Evolutionary conservation across 1,139 yeast species (phyloP).

Genomic region (Geotrichum europaeum): DNA sequence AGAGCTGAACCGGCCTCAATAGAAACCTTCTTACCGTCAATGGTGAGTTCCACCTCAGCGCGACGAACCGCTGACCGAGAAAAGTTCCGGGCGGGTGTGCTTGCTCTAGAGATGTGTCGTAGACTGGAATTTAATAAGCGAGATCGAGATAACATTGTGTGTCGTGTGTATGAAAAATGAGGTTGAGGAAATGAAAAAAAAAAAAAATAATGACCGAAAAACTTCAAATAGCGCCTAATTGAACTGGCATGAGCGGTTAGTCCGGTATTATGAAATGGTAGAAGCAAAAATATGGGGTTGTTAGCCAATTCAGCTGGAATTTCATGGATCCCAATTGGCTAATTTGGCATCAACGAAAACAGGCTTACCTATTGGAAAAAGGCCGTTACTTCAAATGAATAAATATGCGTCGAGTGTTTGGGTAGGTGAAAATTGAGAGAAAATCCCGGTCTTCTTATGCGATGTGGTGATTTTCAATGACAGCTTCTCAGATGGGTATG

Average conservation of each 20-base stretch:
- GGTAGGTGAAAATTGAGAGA: background rate
- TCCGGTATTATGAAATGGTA: background rate
- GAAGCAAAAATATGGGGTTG: background rate
- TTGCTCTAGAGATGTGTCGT: constrained; percentile 17
- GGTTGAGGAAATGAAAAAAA: background rate
- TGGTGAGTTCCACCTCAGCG: constrained; percentile 66
- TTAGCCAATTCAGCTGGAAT: background rate
- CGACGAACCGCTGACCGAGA: constrained; percentile 26
- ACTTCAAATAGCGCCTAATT: background rate
- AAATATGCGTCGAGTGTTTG: background rate
- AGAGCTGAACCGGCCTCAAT: constrained; percentile 85
- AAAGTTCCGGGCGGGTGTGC: constrained; percentile 26
- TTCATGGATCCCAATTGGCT: background rate
- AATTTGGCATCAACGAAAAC: background rate
- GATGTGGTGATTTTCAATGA: background rate
- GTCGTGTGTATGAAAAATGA: constrained; percentile 1
- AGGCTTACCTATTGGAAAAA: background rate
- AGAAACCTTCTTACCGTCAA: constrained; percentile 71
- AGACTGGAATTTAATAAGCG: constrained; percentile 16
- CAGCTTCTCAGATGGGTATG: background rate
- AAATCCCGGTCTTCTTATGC: background rate
- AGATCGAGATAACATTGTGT: constrained; percentile 20
- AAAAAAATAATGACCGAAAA: background rate
- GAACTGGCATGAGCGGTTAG: background rate
- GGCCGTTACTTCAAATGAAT: background rate